A percentile compares a stretch with the other conserved stretches of the same genome.
These are phyloP conservation scores for Hymenoscyphus fructigenus DNA, from an alignment of 2,329 filamentous ascomycete genomes.

Conservation along the genomic window DNA sequence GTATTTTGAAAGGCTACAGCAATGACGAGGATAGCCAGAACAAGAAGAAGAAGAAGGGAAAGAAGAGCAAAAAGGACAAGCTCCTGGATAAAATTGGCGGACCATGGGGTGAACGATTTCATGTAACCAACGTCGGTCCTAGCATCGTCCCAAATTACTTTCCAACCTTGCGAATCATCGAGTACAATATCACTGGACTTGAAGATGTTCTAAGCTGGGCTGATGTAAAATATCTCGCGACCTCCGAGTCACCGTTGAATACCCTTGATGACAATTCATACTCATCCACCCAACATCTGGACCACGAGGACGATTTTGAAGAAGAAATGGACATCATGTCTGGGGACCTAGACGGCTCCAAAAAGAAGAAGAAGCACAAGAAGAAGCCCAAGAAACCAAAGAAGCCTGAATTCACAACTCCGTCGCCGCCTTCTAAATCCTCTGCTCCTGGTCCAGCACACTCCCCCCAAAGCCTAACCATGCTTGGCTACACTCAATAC, in stretches of 20 bases:
- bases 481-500: conserved; percentile 83
- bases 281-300: neutral
- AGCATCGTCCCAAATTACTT: conserved; percentile 94
- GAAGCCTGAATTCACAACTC: conserved; percentile 60
- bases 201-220: conserved; percentile 29
- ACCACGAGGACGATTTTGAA: conserved; percentile 11
- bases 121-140: conserved; percentile 75
- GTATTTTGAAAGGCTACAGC: conserved; percentile 27
- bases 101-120: conserved; percentile 80
- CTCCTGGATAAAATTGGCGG: conserved; percentile 72
- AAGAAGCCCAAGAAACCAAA: conserved; percentile 39
- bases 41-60: conserved; percentile 51
- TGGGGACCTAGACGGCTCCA: conserved; percentile 11
- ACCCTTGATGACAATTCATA: conserved; percentile 23
- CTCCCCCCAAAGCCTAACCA: conserved; percentile 75
- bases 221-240: conserved; percentile 11
- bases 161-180: conserved; percentile 82
- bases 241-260: conserved; percentile 17
- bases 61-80: conserved; percentile 51
- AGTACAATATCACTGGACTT: conserved; percentile 76
- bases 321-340: neutral
- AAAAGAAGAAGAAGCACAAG: conserved; percentile 45
- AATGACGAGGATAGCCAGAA: conserved; percentile 51
- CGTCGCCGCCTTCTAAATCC: conserved; percentile 69
- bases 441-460: conserved; percentile 85